A percentile compares a stretch with the other conserved stretches of the same genome.
Conservation (phyloP, 1,139 yeast genomes). For the Geotrichum bryndzae region DNA sequence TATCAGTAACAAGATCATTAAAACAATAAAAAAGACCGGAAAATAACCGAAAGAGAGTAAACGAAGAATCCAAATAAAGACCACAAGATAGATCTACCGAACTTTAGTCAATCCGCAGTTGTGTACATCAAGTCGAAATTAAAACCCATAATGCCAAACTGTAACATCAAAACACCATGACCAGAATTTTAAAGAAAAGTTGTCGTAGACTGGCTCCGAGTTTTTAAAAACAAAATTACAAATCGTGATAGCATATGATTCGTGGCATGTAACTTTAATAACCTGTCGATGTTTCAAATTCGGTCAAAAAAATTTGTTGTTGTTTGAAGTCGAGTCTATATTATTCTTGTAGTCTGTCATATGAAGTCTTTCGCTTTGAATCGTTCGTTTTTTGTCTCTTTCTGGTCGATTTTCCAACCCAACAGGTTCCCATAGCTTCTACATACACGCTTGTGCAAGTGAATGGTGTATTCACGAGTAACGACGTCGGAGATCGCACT, state of each 20-base stretch:
- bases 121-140: too few species aligned
- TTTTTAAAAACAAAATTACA: too few species aligned
- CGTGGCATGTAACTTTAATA: too few species aligned
- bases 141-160: too few species aligned
- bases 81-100: background rate
- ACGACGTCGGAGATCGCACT: slow-evolving; percentile 99
- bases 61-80: background rate
- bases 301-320: too few species aligned
- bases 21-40: background rate
- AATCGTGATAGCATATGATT: too few species aligned
- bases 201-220: too few species aligned
- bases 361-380: background rate
- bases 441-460: slow-evolving; percentile 98
- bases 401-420: background rate
- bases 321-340: background rate
- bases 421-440: background rate
- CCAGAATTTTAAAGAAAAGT: too few species aligned
- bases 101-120: too few species aligned
- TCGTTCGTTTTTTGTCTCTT: background rate
- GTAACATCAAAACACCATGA: too few species aligned
- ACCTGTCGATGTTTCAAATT: too few species aligned
- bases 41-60: background rate
- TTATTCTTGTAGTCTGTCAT: background rate
- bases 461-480: slow-evolving; percentile 99
- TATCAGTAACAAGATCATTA: slow-evolving; percentile 10